A percentile compares a stretch with the other conserved stretches of the same genome.
Evolutionary conservation across 139 green algal species (phyloP).

Genomic region (Closterium sp.): DNA sequence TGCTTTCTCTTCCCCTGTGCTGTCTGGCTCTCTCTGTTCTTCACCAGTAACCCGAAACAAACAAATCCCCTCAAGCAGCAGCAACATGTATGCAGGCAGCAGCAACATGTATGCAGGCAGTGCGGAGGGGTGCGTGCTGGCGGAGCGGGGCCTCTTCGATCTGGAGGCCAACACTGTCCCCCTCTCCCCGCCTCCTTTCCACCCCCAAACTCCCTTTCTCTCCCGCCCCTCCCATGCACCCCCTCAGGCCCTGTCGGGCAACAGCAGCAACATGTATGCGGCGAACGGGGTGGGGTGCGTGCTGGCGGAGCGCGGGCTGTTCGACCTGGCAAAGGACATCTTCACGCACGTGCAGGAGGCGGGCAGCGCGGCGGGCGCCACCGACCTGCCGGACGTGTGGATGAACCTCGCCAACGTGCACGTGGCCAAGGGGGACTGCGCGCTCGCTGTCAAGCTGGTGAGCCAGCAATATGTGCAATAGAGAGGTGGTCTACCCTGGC

Average conservation of each 20-base stretch:
- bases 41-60: no score
- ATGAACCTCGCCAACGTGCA: slow-evolving; percentile 76
- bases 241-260: background rate
- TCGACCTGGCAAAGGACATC: slow-evolving; percentile 69
- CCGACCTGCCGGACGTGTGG: slow-evolving; percentile 68
- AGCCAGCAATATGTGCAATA: background rate
- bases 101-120: no score
- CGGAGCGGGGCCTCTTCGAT: no score
- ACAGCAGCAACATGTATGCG: slow-evolving; percentile 64
- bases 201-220: background rate
- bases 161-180: no score
- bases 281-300: slow-evolving; percentile 81
- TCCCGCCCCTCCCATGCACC: background rate
- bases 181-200: no score
- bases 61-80: no score
- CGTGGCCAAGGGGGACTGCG: slow-evolving; percentile 64
- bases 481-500: no score
- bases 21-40: no score
- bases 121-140: no score
- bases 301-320: slow-evolving; percentile 74
- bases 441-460: slow-evolving; percentile 64
- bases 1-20: no score
- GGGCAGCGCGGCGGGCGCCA: slow-evolving; percentile 47
- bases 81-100: no score
- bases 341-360: slow-evolving; percentile 73